Base-by-base conservation (phyloP, 768 basidiomycete species). In the Auriscalpium orientale region DNA sequence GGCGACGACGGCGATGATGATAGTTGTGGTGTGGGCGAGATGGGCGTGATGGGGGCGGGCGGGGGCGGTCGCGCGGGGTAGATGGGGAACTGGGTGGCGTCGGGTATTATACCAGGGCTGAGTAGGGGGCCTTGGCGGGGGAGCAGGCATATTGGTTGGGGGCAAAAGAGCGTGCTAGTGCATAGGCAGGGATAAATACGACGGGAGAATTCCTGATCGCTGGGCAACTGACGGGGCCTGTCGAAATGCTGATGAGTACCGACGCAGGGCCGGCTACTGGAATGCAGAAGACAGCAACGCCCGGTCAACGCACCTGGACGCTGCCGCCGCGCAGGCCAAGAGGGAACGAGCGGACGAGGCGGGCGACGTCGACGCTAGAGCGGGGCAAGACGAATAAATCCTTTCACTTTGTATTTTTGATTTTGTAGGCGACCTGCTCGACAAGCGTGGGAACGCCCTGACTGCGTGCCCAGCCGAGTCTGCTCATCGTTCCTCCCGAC, bases 1-100 rank as follows among this genome's bases (percentile, higher is more conserved):
- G 46, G 69, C 75, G 54, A 71, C 72, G 59, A 80, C 76, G 46
- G 72, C 74, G 59, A 80, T 69, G 59, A 84, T 75, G 67, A 82
- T 73, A 53, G 81, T 70, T 12, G 77, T 79, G 18, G 73, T 70
- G 52, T 51, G 54, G 13, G 12, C n/a, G 20, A 36, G 52, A 4
- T 28, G 28, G 28, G 2, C 5, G 10, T 55, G 45, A 10, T 43
- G 58, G 7, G 33, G 6, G n/a, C 33, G 43, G 15, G 49, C 10
- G 16, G 20, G 43, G 15, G 49, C 21, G 10, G 21, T 33, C 16
- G 16, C 28, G 2, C 60, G 58, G 6, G 55, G 52, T 8, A 59
- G n/a, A 52, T 46, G 44, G n/a, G 13, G 54, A 10, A 51, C n/a
- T n/a, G 44, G 34, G 22, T 8, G 53, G 3, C 21, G 53, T 15